A percentile compares a stretch with the other conserved stretches of the same genome.
phyloP scores from a whole-genome alignment of 2,329 filamentous ascomycete genomes.

The Dactylellina leptospora region DNA sequence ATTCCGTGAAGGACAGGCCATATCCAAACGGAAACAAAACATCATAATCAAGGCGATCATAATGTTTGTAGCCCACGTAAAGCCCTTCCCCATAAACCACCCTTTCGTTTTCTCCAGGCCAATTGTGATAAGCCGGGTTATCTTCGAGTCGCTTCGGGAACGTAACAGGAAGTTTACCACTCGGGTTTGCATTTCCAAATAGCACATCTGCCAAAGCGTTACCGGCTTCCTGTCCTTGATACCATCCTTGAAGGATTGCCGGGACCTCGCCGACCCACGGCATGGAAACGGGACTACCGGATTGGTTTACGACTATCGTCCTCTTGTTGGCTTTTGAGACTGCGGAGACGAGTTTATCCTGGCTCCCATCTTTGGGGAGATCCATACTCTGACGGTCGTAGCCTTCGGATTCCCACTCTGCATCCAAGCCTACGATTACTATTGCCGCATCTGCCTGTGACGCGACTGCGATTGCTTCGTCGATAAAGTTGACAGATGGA shows the following conservation, averaged over 20 bases:
- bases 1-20: constrained; percentile 72
- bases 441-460: constrained; percentile 72
- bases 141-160: constrained; percentile 73
- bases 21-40: constrained; percentile 74
- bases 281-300: too few species aligned
- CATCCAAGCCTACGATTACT: constrained; percentile 74
- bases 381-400: constrained; percentile 73
- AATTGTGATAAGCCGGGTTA: constrained; percentile 76
- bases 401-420: constrained; percentile 79
- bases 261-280: constrained; percentile 74
- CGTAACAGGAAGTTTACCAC: constrained; percentile 74
- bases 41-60: constrained; percentile 69
- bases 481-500: constrained; percentile 66
- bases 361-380: constrained; percentile 67
- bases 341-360: constrained; percentile 72
- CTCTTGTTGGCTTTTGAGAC: too few species aligned
- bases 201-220: constrained; percentile 74
- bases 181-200: constrained; percentile 72
- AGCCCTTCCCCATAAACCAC: constrained; percentile 77
- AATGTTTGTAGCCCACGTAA: constrained; percentile 78
- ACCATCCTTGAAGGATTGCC: constrained; percentile 76
- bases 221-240: constrained; percentile 75
- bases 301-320: too few species aligned
- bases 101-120: constrained; percentile 74
- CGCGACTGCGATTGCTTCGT: constrained; percentile 71